Percentiles rank a stretch among this genome's conserved stretches.
Evolutionary conservation across 1,139 yeast species (phyloP).

Genomic region (Protomyces macrosporus): DNA sequence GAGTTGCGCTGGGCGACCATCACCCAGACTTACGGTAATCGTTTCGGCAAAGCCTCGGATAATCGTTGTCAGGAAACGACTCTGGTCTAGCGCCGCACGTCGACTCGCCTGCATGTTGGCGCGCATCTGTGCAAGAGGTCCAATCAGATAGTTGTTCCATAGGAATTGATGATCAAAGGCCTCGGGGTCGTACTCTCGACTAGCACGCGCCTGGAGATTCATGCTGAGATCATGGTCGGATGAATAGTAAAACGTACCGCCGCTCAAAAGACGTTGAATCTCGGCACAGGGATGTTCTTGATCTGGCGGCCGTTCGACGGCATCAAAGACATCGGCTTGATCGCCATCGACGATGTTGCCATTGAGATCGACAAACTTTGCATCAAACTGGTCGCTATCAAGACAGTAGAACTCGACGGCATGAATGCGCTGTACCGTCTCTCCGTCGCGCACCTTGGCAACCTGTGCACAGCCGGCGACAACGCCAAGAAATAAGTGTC

Average conservation of each 20-base stretch:
- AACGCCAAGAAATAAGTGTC: constrained; percentile 66
- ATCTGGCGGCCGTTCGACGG: constrained; percentile 19
- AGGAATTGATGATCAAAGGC: constrained; percentile 75
- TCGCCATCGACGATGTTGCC: constrained; percentile 19
- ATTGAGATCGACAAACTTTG: constrained; percentile 55
- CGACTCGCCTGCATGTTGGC: constrained; percentile 59
- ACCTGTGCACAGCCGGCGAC: constrained; percentile 71
- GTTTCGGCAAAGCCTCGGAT: constrained; percentile 94
- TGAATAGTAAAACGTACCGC: constrained; percentile 89
- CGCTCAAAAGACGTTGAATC: constrained; percentile 66
- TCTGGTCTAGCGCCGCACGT: constrained; percentile 54
- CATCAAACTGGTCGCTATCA: constrained; percentile 73
- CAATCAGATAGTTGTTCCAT: constrained; percentile 95
- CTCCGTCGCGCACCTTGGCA: constrained; percentile 64
- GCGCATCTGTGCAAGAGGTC: constrained; percentile 70
- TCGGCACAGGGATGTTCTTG: constrained; percentile 80
- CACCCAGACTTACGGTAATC: constrained; percentile 48
- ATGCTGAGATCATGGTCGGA: constrained; percentile 88
- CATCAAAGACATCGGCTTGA: constrained; percentile 24
- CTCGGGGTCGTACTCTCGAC: constrained; percentile 32
- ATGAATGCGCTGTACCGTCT: constrained; percentile 71
- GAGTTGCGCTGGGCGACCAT: constrained; percentile 48
- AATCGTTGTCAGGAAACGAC: constrained; percentile 79
- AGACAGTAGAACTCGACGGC: constrained; percentile 82
- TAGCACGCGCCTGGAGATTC: constrained; percentile 54